These are phyloP conservation scores for Proteromonas lacertae DNA, from an alignment of 352 stramenopile genomes.

Conservation along the genomic window DNA sequence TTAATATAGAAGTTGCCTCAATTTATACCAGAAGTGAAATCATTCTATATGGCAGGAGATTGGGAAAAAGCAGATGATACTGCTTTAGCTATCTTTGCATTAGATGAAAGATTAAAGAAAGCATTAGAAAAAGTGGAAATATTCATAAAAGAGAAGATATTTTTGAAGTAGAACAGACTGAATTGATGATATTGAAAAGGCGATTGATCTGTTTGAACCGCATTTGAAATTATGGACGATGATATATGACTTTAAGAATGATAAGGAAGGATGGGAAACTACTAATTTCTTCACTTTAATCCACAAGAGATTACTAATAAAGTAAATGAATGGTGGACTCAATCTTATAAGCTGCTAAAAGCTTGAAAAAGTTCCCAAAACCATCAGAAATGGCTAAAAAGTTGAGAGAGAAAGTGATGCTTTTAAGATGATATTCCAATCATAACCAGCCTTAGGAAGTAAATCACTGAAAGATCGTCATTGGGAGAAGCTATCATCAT, in stretches of 20 bases:
- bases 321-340: constrained; percentile 64
- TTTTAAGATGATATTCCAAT: constrained; percentile 51
- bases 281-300: constrained; percentile 53
- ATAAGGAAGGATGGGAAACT: constrained; percentile 48
- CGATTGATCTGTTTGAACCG: constrained; percentile 38
- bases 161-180: constrained; percentile 55
- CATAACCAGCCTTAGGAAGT: constrained; percentile 44
- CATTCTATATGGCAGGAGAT: too few relatives aligned
- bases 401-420: constrained; percentile 48
- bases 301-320: constrained; percentile 37
- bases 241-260: constrained; percentile 59
- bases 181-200: constrained; percentile 45
- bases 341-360: constrained; percentile 51
- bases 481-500: constrained; percentile 46
- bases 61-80: too few relatives aligned
- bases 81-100: too few relatives aligned
- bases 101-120: constrained; percentile 43
- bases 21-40: constrained; percentile 43
- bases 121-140: constrained; percentile 41
- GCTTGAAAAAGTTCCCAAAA: constrained; percentile 31
- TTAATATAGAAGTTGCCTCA: constrained; percentile 39
- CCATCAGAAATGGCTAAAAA: constrained; percentile 39
- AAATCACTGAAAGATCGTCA: constrained; percentile 53
- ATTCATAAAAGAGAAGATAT: constrained; percentile 55
- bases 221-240: constrained; percentile 77